These are phyloP conservation scores for Trichomonas vaginalis DNA, from an alignment of 208 protist species.

Conservation along the genomic window DNA sequence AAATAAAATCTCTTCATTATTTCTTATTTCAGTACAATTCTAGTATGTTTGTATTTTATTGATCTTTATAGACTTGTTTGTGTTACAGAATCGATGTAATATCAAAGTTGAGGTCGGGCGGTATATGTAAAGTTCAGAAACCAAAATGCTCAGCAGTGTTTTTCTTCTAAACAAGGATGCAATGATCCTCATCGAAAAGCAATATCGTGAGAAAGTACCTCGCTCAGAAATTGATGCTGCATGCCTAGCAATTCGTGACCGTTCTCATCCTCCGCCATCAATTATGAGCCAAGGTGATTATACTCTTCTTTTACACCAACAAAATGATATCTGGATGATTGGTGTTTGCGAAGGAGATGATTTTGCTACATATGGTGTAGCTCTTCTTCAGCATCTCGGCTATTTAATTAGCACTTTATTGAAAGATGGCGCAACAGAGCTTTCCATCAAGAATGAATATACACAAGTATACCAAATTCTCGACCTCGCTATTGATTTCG, in stretches of 20 bases:
- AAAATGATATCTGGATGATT: background rate
- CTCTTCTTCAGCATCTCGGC: background rate
- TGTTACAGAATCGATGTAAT: too few species aligned
- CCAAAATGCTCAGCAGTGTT: background rate
- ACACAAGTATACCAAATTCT: background rate
- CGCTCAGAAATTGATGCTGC: background rate
- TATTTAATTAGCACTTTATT: background rate
- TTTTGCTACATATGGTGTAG: background rate
- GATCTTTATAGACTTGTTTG: too few species aligned
- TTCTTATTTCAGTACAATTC: too few species aligned
- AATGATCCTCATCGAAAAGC: background rate
- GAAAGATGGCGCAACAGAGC: background rate
- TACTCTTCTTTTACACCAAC: background rate
- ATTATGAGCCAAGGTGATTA: background rate
- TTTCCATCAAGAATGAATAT: background rate
- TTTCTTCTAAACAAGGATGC: constrained; percentile 16
- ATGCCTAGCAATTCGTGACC: background rate
- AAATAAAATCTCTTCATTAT: too few species aligned
- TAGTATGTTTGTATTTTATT: too few species aligned
- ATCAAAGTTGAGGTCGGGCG: too few species aligned
- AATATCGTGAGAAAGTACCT: background rate
- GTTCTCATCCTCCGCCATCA: background rate
- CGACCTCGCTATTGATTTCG: background rate
- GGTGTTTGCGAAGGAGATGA: constrained; percentile 3
- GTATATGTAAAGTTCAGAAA: background rate